Conservation (phyloP, 2,329 filamentous ascomycete species). For the Apiospora koreana region DNA sequence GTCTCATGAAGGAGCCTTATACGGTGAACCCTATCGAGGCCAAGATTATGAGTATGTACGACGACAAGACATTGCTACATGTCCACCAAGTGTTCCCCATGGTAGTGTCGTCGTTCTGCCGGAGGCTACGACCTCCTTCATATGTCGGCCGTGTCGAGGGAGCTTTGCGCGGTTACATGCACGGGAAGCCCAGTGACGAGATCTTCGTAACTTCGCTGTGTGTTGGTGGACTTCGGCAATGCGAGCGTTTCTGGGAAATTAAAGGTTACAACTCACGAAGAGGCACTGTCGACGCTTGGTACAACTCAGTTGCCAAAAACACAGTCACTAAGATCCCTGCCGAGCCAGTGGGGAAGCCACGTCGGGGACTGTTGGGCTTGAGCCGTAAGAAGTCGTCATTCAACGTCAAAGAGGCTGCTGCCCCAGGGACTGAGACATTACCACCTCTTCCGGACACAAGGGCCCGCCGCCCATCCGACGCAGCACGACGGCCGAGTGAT, state of each 20-base stretch:
- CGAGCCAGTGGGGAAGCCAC: constrained; percentile 46
- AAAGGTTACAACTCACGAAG: constrained; percentile 65
- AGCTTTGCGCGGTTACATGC: constrained; percentile 63
- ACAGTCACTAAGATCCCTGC: constrained; percentile 37
- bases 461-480: constrained; percentile 31
- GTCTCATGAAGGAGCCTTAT: constrained; percentile 53
- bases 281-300: constrained; percentile 62
- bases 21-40: constrained; percentile 64
- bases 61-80: constrained; percentile 61
- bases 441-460: constrained; percentile 18
- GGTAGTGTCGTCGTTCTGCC: constrained; percentile 64
- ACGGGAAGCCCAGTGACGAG: constrained; percentile 63
- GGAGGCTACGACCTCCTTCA: constrained; percentile 62
- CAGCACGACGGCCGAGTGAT: constrained; percentile 29
- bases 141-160: constrained; percentile 65
- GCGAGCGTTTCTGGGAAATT: constrained; percentile 66
- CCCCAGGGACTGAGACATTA: neutral
- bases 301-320: constrained; percentile 44
- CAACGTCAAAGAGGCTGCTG: constrained; percentile 32
- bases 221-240: constrained; percentile 62
- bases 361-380: constrained; percentile 53
- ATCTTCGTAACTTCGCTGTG: constrained; percentile 62
- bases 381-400: constrained; percentile 59
- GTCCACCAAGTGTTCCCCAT: constrained; percentile 67
- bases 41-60: constrained; percentile 65